Percentiles rank a stretch among this genome's conserved stretches.
Evolutionary conservation across 306 rosid species (phyloP).

Genomic region (Casuarina equisetifolia): DNA sequence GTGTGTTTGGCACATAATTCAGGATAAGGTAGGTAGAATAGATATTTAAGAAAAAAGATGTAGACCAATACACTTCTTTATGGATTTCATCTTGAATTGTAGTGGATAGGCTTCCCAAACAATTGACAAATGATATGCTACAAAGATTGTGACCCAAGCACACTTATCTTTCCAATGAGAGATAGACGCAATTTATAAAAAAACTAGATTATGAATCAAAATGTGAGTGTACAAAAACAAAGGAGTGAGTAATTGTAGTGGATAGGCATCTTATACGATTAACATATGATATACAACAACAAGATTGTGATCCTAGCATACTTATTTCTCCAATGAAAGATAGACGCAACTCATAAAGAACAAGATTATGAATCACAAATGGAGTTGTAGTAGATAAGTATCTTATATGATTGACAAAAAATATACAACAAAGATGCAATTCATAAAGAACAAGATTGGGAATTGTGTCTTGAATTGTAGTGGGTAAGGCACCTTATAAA

Average conservation of each 20-base stretch:
- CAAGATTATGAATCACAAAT: neutral
- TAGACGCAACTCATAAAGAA: neutral
- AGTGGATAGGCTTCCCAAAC: neutral
- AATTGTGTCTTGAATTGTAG: neutral
- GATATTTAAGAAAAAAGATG: neutral
- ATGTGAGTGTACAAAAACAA: no score
- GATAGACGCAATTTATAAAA: neutral
- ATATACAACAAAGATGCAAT: no score
- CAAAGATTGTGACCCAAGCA: neutral
- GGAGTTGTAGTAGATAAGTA: neutral
- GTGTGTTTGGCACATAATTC: constrained; percentile 3
- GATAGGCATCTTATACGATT: neutral
- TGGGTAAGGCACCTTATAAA: neutral
- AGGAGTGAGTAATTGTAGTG: neutral
- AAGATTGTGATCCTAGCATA: neutral
- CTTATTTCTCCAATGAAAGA: neutral
- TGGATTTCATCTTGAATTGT: no score
- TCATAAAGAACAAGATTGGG: neutral
- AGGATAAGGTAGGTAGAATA: constrained; percentile 7
- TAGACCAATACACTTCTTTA: neutral
- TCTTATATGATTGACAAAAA: neutral
- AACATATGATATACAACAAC: neutral
- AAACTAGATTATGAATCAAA: neutral
- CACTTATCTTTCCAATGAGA: neutral
- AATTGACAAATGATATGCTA: constrained; percentile 4